phyloP scores from a whole-genome alignment of 2,329 filamentous ascomycete species.

The Ilyonectria robusta region DNA sequence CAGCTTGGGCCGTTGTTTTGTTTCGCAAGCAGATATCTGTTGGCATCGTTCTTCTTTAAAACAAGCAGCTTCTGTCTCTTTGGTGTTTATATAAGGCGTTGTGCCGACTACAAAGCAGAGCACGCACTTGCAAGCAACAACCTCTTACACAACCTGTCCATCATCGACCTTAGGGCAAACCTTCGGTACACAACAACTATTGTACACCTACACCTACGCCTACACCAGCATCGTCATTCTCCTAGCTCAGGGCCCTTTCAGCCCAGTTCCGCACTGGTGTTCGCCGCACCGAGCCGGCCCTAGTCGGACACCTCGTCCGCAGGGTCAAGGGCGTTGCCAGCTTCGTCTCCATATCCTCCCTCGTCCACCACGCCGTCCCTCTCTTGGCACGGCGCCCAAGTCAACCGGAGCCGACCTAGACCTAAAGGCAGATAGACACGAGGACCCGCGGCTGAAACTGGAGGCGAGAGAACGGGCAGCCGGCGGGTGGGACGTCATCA shows the following conservation, averaged over 20 bases:
- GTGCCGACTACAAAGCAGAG: background rate
- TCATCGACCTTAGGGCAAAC: too few relatives aligned
- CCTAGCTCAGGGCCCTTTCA: background rate
- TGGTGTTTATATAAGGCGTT: background rate
- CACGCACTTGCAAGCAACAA: background rate
- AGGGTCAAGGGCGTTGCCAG: background rate
- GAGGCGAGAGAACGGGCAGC: constrained; percentile 13
- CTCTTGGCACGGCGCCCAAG: constrained; percentile 39
- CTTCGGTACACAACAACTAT: too few relatives aligned
- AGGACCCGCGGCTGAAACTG: constrained; percentile 23
- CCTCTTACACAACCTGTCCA: too few relatives aligned
- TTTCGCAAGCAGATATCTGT: background rate
- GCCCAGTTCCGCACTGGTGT: background rate
- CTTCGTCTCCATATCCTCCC: constrained; percentile 1
- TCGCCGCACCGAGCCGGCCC: too few relatives aligned
- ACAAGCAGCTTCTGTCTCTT: background rate
- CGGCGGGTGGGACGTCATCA: constrained; percentile 42
- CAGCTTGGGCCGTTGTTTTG: constrained; percentile 7
- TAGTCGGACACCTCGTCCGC: background rate
- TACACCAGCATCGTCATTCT: too few relatives aligned
- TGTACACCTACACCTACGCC: too few relatives aligned
- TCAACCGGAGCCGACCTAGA: constrained; percentile 12
- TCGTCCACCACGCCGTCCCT: constrained; percentile 11
- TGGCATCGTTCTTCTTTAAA: background rate
- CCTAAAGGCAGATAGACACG: constrained; percentile 25